Evolutionary conservation across 495 filamentous ascomycete genomes (phyloP).

Genomic region (Penicillium verhagenii): DNA sequence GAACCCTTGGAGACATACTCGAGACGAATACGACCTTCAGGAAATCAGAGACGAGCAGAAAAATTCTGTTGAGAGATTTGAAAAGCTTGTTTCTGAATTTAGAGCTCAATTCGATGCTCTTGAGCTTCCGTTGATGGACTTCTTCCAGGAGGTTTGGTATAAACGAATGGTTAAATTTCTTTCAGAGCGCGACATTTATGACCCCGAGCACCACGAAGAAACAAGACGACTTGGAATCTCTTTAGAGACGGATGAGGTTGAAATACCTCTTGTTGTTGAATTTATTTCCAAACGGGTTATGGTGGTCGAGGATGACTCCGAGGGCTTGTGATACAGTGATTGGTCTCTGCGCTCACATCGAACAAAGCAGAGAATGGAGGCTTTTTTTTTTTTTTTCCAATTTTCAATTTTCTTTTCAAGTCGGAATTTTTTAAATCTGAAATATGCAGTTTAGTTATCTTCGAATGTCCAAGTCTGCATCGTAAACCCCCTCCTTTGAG

Average conservation of each 20-base stretch:
- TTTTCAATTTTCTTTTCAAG: too few species aligned
- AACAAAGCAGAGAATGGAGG: too few species aligned
- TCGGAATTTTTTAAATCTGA: too few species aligned
- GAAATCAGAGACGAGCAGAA: constrained; percentile 9
- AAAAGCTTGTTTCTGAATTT: constrained; percentile 11
- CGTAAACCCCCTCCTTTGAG: too few species aligned
- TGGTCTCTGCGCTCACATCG: too few species aligned
- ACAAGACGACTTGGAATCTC: background rate
- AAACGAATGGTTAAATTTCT: constrained; percentile 8
- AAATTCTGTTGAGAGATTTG: background rate
- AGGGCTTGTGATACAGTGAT: too few species aligned
- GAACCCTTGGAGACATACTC: background rate
- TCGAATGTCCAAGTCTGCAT: too few species aligned
- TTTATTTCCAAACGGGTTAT: too few species aligned
- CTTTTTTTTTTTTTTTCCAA: too few species aligned
- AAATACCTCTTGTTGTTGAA: too few species aligned
- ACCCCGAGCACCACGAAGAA: constrained; percentile 4
- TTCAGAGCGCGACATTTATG: constrained; percentile 6
- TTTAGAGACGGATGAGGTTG: constrained; percentile 2
- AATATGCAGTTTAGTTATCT: too few species aligned
- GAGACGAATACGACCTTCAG: constrained; percentile 2
- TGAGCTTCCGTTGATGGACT: constrained; percentile 6
- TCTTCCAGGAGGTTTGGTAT: constrained; percentile 6
- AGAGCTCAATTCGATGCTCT: constrained; percentile 3
- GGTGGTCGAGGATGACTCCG: too few species aligned